Evolutionary conservation across 2,329 filamentous ascomycete species (phyloP).

Genomic region (Intubia oerlemansii): DNA sequence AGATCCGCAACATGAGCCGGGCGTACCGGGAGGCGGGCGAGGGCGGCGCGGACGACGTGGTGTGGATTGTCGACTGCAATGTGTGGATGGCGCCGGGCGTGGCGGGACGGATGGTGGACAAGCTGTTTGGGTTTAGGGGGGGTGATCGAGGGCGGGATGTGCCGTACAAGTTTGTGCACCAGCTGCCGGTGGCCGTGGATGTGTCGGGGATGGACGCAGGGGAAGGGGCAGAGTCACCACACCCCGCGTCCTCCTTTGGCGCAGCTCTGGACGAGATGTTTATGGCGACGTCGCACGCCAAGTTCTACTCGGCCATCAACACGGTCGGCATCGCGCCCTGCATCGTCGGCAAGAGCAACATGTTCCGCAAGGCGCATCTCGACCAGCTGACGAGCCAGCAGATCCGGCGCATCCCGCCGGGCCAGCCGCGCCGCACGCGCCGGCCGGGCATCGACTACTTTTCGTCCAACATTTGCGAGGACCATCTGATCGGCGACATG

Average conservation of each 20-base stretch:
- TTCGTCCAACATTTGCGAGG: constrained; percentile 90
- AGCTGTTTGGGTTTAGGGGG: constrained; percentile 50
- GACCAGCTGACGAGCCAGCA: constrained; percentile 42
- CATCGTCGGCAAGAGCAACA: constrained; percentile 91
- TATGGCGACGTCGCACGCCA: constrained; percentile 80
- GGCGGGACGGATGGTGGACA: constrained; percentile 74
- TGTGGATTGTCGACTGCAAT: constrained; percentile 95
- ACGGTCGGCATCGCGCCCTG: constrained; percentile 79
- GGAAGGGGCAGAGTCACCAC: no score
- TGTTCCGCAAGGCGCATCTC: constrained; percentile 88
- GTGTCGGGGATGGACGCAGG: constrained; percentile 18
- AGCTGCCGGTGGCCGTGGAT: constrained; percentile 79
- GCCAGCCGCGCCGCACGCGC: constrained; percentile 22
- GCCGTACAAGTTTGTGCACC: constrained; percentile 83
- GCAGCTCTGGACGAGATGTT: constrained; percentile 86
- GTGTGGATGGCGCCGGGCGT: constrained; percentile 72
- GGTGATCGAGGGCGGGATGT: constrained; percentile 15
- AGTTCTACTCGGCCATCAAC: constrained; percentile 97
- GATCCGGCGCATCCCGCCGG: no score
- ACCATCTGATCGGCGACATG: constrained; percentile 83
- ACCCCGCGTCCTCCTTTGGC: constrained; percentile 27
- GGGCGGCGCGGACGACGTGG: constrained; percentile 71
- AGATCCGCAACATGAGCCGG: constrained; percentile 88
- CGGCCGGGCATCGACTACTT: constrained; percentile 72
- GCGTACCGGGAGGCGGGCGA: constrained; percentile 76